These are phyloP conservation scores for Phialophora chinensis DNA, from an alignment of 2,329 filamentous ascomycete species.

Conservation along the genomic window DNA sequence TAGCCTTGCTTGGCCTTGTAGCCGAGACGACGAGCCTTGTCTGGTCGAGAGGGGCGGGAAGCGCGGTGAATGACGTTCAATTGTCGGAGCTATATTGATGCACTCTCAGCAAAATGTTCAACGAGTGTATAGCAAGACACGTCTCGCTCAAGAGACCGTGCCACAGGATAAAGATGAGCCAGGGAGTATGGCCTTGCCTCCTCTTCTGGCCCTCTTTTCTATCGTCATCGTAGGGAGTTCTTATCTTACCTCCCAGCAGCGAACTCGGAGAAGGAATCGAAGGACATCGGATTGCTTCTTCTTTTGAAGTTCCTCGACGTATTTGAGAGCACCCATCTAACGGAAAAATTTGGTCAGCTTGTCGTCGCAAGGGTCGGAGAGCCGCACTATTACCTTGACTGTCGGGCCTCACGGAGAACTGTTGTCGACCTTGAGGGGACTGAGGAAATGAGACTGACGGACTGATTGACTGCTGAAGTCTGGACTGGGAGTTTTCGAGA, in stretches of 20 bases:
- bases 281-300: constrained; percentile 99
- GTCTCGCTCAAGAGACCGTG: constrained; percentile 26
- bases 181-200: not conserved
- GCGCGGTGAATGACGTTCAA: constrained; percentile 99
- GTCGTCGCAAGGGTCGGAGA: not conserved
- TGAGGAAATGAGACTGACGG: not conserved
- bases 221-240: constrained; percentile 43
- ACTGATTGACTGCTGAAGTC: not conserved
- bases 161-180: constrained; percentile 34
- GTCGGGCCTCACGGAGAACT: constrained; percentile 30
- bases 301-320: constrained; percentile 99
- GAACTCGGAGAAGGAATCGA: constrained; percentile 98
- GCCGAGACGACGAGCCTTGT: constrained; percentile 99
- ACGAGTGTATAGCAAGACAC: constrained; percentile 94
- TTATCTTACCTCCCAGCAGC: constrained; percentile 90
- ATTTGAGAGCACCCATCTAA: constrained; percentile 99
- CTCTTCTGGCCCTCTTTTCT: constrained; percentile 1
- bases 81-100: constrained; percentile 99
- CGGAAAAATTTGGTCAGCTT: constrained; percentile 14
- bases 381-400: constrained; percentile 34
- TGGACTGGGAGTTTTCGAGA: constrained; percentile 20
- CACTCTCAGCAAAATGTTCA: constrained; percentile 99
- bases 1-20: constrained; percentile 99
- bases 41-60: constrained; percentile 94
- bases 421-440: constrained; percentile 1